Base-by-base conservation (phyloP, 352 stramenopile species). In the Phytophthora pistaciae region DNA sequence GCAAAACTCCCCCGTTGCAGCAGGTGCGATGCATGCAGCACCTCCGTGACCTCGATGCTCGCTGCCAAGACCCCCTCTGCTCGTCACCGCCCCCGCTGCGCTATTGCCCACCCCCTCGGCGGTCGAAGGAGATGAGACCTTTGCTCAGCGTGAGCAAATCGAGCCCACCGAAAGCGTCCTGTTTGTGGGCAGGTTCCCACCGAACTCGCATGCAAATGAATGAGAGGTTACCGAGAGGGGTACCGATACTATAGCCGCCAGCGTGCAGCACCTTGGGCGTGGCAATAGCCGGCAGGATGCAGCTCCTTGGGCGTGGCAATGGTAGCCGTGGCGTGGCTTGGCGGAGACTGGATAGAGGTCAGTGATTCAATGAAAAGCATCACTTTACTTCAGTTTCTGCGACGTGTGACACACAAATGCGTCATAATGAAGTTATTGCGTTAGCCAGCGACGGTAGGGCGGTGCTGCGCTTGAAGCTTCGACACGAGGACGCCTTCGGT, bases 401-500 rank as follows among this genome's bases (percentile, higher is more conserved):
- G 67, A 79, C 63, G 74, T 77, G 74, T 70, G 60, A 50, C 16
- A 29, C 27, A 31, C 27, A 31, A 31, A 9, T 13, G 9, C 31
- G 31, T 38, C 31, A 38, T 36, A 36, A 9, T 36, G 29, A 11
- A 38, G 31, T 38, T 13, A 36, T 38, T 29, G 20, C 48, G 52
- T 54, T 38, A 66, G 20, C 20, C 9, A n/a, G 68, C 64, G 6
- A 27, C 36, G 10, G 64, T 77, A 7, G 64, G 58, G 14, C 49
- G 59, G 29, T 77, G 66, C 29, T 65, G 62, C 36, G 50, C 29
- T 69, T 87, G 83, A 5, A 92, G 74, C 50, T 84, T 90, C n/a
- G 83, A 44, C 18, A 87, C 78, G 29, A 93, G 79, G 14, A 82
- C 67, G 23, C 72, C 70, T 52, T 93, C 83, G 0, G 85, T 88